Conservation (phyloP, 768 basidiomycete species). For the Gelatoporia subvermispora region DNA sequence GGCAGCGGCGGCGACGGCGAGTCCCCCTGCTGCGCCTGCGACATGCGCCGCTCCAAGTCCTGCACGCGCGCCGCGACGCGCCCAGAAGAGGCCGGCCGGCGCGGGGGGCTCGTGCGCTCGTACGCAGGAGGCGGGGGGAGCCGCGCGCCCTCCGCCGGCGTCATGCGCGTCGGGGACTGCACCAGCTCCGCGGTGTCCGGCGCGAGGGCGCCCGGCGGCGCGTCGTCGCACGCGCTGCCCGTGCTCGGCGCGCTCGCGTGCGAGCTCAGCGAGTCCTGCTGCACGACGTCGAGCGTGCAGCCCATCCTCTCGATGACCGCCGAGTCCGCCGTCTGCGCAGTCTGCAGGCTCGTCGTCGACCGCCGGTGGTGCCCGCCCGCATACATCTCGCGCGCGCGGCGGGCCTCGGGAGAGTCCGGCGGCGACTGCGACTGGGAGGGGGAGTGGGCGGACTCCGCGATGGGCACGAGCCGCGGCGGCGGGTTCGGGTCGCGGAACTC, state of each 20-base stretch:
- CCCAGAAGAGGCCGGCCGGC: conserved; percentile 19
- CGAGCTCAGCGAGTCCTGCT: conserved; percentile 31
- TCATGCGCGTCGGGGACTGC: conserved; percentile 10
- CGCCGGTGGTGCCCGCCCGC: conserved; percentile 25
- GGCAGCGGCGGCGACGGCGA: conserved; percentile 24
- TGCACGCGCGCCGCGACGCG: conserved; percentile 49
- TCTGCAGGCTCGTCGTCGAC: conserved; percentile 46
- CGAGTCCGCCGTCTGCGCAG: conserved; percentile 59
- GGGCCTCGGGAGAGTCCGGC: conserved; percentile 6
- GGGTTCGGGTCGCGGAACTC: conserved; percentile 82
- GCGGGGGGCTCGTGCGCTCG: conserved; percentile 5
- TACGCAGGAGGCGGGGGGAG: background rate
- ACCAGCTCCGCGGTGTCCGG: conserved; percentile 1
- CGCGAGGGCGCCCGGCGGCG: too few species aligned
- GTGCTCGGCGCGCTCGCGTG: conserved; percentile 8
- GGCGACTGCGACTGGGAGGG: conserved; percentile 25
- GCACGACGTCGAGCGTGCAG: conserved; percentile 65
- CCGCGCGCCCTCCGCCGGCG: background rate
- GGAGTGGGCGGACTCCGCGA: conserved; percentile 47
- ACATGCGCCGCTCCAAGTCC: conserved; percentile 54
- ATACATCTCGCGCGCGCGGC: conserved; percentile 17
- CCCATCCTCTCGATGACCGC: conserved; percentile 64
- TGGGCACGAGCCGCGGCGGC: conserved; percentile 51
- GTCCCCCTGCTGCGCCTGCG: conserved; percentile 35
- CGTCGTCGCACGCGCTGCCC: conserved; percentile 8